Evolutionary conservation across 768 basidiomycete species (phyloP).

Genomic region (Lentinus brumalis): DNA sequence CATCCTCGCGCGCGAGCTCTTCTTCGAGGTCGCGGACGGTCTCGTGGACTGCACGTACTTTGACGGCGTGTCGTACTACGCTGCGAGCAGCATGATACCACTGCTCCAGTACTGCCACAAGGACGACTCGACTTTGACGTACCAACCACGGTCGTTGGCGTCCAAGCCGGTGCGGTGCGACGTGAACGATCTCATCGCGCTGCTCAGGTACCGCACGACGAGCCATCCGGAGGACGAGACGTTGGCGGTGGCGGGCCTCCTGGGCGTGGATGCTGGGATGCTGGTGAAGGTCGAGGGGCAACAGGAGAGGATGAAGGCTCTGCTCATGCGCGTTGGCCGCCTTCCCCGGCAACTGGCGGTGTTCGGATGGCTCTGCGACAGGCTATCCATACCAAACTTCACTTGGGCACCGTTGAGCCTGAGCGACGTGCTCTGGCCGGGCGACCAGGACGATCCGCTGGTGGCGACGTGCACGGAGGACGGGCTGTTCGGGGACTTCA

Average conservation of each 20-base stretch:
- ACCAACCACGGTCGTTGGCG: too few relatives aligned
- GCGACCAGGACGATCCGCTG: neutral
- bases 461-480: neutral
- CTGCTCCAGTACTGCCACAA: neutral
- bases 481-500: neutral
- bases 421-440: neutral
- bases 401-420: neutral
- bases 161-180: too few relatives aligned
- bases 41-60: neutral
- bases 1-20: slow-evolving; percentile 5
- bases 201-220: neutral
- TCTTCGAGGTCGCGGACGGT: slow-evolving; percentile 9
- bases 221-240: slow-evolving; percentile 7
- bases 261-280: neutral
- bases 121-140: neutral
- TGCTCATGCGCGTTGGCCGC: neutral
- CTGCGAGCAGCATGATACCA: neutral
- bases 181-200: too few relatives aligned
- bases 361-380: too few relatives aligned
- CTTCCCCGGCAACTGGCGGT: neutral
- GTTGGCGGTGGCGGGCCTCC: slow-evolving; percentile 1
- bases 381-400: neutral
- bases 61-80: neutral
- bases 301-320: slow-evolving; percentile 1
- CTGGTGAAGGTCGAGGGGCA: neutral